Evolutionary conservation across 2,329 filamentous ascomycete species (phyloP).

Genomic region (Hypoxylon sp.): DNA sequence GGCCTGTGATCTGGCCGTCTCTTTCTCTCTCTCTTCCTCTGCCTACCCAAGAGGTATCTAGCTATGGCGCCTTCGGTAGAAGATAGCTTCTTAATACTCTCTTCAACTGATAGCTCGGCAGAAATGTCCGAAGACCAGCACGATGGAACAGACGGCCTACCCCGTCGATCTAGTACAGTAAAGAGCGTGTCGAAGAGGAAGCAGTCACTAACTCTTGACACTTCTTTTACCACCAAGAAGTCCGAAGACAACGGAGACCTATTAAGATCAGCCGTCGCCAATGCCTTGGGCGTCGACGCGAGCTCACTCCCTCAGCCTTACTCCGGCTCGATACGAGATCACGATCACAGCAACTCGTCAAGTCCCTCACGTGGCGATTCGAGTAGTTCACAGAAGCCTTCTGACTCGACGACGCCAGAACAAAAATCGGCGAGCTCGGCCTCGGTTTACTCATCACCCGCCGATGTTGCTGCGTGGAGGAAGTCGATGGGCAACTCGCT

Average conservation of each 20-base stretch:
- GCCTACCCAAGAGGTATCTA: background rate
- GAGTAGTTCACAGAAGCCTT: constrained; percentile 1
- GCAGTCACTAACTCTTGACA: constrained; percentile 32
- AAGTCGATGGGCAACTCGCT: constrained; percentile 25
- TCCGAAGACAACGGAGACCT: constrained; percentile 30
- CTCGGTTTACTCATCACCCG: constrained; percentile 38
- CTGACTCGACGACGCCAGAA: background rate
- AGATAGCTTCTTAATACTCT: constrained; percentile 20
- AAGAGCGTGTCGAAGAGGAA: constrained; percentile 17
- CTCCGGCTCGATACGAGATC: constrained; percentile 6
- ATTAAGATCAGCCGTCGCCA: constrained; percentile 41
- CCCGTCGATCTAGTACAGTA: background rate
- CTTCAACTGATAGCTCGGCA: constrained; percentile 13
- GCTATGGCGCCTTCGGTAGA: constrained; percentile 17
- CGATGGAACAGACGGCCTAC: background rate
- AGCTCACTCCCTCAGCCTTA: constrained; percentile 41
- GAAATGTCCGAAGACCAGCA: constrained; percentile 7
- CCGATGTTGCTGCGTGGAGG: constrained; percentile 19
- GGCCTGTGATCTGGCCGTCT: background rate
- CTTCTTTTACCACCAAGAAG: constrained; percentile 25
- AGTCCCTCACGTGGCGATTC: constrained; percentile 17
- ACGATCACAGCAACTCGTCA: constrained; percentile 11
- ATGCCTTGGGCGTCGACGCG: constrained; percentile 41
- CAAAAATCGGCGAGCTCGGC: constrained; percentile 20
- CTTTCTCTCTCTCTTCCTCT: background rate